Conservation (phyloP, 805 yeast species). For the Candida anglica region DNA sequence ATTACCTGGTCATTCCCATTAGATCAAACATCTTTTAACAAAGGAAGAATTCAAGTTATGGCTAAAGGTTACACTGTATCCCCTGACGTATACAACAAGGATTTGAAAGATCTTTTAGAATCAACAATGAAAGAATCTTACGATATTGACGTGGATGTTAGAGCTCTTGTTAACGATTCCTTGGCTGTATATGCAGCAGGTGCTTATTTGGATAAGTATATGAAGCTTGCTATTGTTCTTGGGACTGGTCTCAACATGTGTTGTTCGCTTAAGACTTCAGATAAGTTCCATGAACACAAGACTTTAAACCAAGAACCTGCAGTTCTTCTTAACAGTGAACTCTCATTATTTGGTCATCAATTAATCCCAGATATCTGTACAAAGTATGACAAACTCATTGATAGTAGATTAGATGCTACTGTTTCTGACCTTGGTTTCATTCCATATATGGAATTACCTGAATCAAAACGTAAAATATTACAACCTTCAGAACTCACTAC, state of each 20-base stretch:
- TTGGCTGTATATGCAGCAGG: conserved; percentile 63
- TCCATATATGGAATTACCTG: conserved; percentile 26
- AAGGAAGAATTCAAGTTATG: conserved; percentile 46
- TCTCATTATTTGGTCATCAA: conserved; percentile 50
- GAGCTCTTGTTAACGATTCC: conserved; percentile 57
- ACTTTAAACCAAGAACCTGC: conserved; percentile 11
- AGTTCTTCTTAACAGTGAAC: conserved; percentile 46
- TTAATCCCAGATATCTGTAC: conserved; percentile 24
- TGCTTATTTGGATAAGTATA: conserved; percentile 28
- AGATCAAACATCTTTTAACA: conserved; percentile 34
- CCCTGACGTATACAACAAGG: conserved; percentile 36
- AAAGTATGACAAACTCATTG: conserved; percentile 37
- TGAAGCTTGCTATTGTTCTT: conserved; percentile 52
- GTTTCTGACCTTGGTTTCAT: conserved; percentile 12
- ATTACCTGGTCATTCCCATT: conserved; percentile 59
- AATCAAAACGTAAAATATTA: conserved; percentile 25
- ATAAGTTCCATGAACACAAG: conserved; percentile 16
- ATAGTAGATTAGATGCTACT: conserved; percentile 22
- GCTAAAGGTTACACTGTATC: conserved; percentile 59
- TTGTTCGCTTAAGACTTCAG: conserved; percentile 26
- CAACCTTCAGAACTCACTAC: conserved; percentile 57
- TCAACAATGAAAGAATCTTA: conserved; percentile 17
- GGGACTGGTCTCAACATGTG: conserved; percentile 69
- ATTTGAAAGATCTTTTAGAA: conserved; percentile 41
- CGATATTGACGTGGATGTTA: conserved; percentile 30